These are phyloP conservation scores for Sporothrix mexicana DNA, from an alignment of 2,329 filamentous ascomycete genomes.

Conservation along the genomic window DNA sequence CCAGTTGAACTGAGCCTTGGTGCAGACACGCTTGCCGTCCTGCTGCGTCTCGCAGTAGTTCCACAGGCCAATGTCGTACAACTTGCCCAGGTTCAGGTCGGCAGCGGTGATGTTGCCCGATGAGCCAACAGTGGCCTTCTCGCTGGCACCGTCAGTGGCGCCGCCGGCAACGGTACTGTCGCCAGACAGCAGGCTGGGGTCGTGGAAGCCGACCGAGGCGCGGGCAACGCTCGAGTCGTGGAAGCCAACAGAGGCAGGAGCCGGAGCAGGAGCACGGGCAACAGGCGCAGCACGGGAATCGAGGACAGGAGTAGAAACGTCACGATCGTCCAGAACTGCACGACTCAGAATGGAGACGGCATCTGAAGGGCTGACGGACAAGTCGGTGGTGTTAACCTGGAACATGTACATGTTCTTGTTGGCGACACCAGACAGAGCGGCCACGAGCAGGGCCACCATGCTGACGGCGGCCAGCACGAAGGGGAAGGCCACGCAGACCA, in stretches of 20 bases:
- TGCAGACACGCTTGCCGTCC: slow-evolving; percentile 69
- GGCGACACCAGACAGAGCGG: slow-evolving; percentile 60
- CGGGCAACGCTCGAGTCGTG: slow-evolving; percentile 15
- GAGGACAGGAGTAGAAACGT: neutral
- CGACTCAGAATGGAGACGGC: slow-evolving; percentile 30
- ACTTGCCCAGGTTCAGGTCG: slow-evolving; percentile 69
- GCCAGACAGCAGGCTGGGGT: slow-evolving; percentile 30
- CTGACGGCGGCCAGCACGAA: slow-evolving; percentile 80
- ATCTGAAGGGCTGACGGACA: slow-evolving; percentile 52
- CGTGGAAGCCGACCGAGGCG: slow-evolving; percentile 28
- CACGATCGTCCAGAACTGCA: neutral
- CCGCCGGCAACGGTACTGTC: slow-evolving; percentile 35
- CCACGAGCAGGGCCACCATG: slow-evolving; percentile 70
- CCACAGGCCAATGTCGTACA: slow-evolving; percentile 85
- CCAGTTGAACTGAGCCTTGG: slow-evolving; percentile 74
- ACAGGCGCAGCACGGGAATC: neutral
- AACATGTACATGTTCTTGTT: slow-evolving; percentile 64
- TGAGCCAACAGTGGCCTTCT: neutral
- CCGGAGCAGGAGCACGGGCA: neutral
- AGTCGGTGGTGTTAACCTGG: slow-evolving; percentile 65
- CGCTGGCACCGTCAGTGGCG: slow-evolving; percentile 34
- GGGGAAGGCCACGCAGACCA: slow-evolving; percentile 86
- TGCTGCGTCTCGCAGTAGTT: slow-evolving; percentile 76
- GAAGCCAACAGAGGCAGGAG: slow-evolving; percentile 14
- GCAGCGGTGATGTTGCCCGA: slow-evolving; percentile 59